Conservation (phyloP, 2,329 filamentous ascomycete species). For the Trichoderma sp. region DNA sequence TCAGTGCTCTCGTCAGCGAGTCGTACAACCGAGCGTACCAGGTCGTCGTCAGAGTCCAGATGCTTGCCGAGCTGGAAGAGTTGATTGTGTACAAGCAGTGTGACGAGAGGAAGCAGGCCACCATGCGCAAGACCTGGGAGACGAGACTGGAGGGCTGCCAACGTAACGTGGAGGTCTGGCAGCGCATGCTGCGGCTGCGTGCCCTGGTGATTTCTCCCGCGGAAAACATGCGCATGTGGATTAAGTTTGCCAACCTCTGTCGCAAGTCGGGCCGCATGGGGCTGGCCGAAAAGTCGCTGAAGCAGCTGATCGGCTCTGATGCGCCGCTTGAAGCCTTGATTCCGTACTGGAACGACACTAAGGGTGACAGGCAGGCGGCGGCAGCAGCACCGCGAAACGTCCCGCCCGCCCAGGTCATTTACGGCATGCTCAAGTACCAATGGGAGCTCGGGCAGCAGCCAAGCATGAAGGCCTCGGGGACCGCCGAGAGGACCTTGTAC, state of each 20-base stretch:
- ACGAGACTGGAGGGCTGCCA: constrained; percentile 92
- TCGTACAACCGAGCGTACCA: constrained; percentile 97
- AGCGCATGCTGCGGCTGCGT: constrained; percentile 93
- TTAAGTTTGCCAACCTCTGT: constrained; percentile 98
- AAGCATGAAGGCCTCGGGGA: constrained; percentile 45
- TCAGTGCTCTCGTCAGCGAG: constrained; percentile 95
- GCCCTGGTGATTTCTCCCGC: constrained; percentile 87
- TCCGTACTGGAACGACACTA: constrained; percentile 58
- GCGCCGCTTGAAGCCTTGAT: constrained; percentile 63
- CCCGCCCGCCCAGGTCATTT: constrained; percentile 78
- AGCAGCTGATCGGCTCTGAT: constrained; percentile 79
- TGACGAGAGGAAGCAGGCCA: constrained; percentile 83
- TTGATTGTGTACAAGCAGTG: constrained; percentile 98
- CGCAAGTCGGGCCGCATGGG: constrained; percentile 94
- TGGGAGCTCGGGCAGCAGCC: constrained; percentile 80
- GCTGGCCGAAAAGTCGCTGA: constrained; percentile 91
- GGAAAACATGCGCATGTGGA: constrained; percentile 99
- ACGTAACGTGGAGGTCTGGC: constrained; percentile 97
- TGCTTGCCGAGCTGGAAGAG: constrained; percentile 97
- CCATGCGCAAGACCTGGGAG: constrained; percentile 94
- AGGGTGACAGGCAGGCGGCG: constrained; percentile 28
- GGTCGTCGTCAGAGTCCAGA: constrained; percentile 97
- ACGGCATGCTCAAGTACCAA: constrained; percentile 95
- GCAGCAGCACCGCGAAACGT: constrained; percentile 47
- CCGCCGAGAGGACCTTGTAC: constrained; percentile 59